A percentile compares a stretch with the other conserved stretches of the same genome.
Conservation (phyloP, 352 stramenopile genomes). For the Phytophthora citrophthora region DNA sequence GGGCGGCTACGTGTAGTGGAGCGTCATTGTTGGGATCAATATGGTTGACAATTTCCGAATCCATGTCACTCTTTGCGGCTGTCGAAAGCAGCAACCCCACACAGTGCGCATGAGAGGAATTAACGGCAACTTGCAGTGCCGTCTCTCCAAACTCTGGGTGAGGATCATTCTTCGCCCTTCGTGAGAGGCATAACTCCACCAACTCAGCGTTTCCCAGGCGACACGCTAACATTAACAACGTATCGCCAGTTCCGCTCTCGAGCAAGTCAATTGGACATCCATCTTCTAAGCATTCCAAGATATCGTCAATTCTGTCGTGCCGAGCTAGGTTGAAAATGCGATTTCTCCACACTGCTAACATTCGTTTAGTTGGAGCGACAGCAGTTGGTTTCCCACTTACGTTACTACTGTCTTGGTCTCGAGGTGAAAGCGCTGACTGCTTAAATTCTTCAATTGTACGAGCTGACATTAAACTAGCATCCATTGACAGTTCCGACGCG, state of each 20-base stretch:
- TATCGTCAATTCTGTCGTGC: constrained; percentile 43
- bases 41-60: constrained; percentile 88
- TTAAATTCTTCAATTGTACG: constrained; percentile 59
- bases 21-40: constrained; percentile 84
- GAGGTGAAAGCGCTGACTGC: constrained; percentile 45
- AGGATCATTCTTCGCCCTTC: constrained; percentile 86
- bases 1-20: constrained; percentile 77
- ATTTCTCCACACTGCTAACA: constrained; percentile 60
- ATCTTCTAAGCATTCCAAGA: constrained; percentile 57
- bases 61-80: constrained; percentile 86
- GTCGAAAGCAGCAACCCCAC: constrained; percentile 68
- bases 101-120: constrained; percentile 61
- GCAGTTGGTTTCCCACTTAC: constrained; percentile 6
- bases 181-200: constrained; percentile 75
- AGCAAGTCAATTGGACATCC: constrained; percentile 82
- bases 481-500: neutral
- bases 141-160: constrained; percentile 88
- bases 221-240: constrained; percentile 82
- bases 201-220: constrained; percentile 60
- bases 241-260: constrained; percentile 76
- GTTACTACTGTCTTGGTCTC: constrained; percentile 9
- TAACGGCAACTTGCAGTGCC: constrained; percentile 79
- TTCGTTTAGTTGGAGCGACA: constrained; percentile 40
- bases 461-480: constrained; percentile 30
- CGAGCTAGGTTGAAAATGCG: constrained; percentile 68